These are phyloP conservation scores for Thalassiosira exigua DNA, from an alignment of 352 stramenopile genomes.

Conservation along the genomic window DNA sequence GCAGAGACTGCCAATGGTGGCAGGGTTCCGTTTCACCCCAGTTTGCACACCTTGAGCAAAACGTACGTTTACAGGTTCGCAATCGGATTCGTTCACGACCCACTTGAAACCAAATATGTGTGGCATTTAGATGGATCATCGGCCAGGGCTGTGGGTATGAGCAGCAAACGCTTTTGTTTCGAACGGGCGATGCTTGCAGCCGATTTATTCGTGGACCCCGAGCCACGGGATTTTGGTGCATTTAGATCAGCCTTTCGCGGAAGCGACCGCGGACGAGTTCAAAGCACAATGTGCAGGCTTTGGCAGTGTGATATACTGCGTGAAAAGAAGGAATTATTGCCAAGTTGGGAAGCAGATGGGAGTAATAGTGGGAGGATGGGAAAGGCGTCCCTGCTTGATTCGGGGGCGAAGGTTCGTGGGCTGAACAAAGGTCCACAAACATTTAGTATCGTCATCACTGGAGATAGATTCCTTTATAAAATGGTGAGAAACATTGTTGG, in stretches of 20 bases:
- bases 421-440: slow-evolving; percentile 24
- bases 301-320: slow-evolving; percentile 52
- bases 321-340: slow-evolving; percentile 43
- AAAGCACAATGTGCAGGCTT: slow-evolving; percentile 66
- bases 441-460: slow-evolving; percentile 66
- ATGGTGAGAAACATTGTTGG: slow-evolving; percentile 80
- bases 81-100: slow-evolving; percentile 68
- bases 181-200: slow-evolving; percentile 43
- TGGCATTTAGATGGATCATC: slow-evolving; percentile 74
- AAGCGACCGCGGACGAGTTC: slow-evolving; percentile 58
- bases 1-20: slow-evolving; percentile 4
- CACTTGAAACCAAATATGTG: slow-evolving; percentile 44
- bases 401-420: too few species aligned
- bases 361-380: neutral
- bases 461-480: slow-evolving; percentile 83
- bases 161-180: slow-evolving; percentile 50
- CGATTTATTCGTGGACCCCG: slow-evolving; percentile 41
- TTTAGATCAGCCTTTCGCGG: slow-evolving; percentile 75
- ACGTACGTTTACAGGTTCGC: slow-evolving; percentile 79
- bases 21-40: slow-evolving; percentile 72
- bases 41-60: slow-evolving; percentile 65
- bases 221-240: slow-evolving; percentile 25
- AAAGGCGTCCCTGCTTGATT: slow-evolving; percentile 16
- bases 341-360: slow-evolving; percentile 43
- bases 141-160: slow-evolving; percentile 54